Conservation (phyloP, 345 rosid species). For the Citrus inodora region DNA sequence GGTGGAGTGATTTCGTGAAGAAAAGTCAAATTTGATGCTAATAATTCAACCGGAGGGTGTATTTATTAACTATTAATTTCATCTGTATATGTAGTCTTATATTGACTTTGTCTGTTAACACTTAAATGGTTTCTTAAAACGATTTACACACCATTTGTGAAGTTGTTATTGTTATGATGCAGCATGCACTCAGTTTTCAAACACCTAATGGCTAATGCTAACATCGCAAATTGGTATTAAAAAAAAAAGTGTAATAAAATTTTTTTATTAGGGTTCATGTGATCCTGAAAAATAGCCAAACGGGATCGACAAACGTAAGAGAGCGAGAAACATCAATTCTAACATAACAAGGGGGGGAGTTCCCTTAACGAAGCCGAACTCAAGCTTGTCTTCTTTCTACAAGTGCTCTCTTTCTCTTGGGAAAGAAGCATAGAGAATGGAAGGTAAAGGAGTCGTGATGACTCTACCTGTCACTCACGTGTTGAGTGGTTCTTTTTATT, state of each 20-base stretch:
- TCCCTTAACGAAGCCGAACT: no score
- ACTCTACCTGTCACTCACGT: no score
- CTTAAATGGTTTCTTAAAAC: background rate
- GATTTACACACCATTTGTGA: background rate
- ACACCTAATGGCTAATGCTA: background rate
- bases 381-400: no score
- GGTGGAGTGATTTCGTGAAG: no score
- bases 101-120: background rate
- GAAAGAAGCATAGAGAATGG: no score
- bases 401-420: no score
- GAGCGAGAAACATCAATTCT: background rate
- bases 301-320: conserved; percentile 15
- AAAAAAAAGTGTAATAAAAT: background rate
- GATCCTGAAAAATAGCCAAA: conserved; percentile 7
- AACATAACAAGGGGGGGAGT: no score
- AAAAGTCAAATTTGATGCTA: no score
- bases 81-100: background rate
- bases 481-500: no score
- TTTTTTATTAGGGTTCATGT: background rate
- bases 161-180: background rate
- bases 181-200: background rate
- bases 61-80: no score
- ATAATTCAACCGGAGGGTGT: no score
- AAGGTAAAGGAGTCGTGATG: no score
- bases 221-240: background rate